Evolutionary conservation across 2,329 filamentous ascomycete species (phyloP), one percentile per base, ranked within the genome.

Genomic region (Coniochaeta sp.): DNA sequence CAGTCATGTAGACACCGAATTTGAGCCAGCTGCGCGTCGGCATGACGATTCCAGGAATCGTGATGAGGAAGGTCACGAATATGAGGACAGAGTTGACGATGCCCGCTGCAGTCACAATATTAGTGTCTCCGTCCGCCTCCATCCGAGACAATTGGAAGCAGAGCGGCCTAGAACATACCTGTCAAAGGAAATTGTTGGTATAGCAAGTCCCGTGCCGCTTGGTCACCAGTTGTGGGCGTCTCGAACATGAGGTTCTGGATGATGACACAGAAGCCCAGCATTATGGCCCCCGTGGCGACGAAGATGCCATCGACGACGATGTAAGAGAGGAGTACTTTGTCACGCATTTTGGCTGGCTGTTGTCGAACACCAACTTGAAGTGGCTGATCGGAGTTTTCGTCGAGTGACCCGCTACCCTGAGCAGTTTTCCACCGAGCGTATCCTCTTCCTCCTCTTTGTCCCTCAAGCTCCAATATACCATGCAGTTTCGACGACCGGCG

Each of bases 31-130:
- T 79, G 64, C 89, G 82, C 57, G 80, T 84, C 6, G 85, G 84
- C 62, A 89, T 83, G 63, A 88, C 79, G 60, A 93, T 76, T n/a
- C 84, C 89, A 3, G 89, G 89, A 17, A 95, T 74, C 7, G 88
- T 89, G 62, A 87, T 71, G 60, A 87, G 67, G 73, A 91, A 91
- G 26, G 87, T 86, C 67, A 85, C 69, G 72, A 93, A 86, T 70
- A 92, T 83, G 68, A 93, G 78, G 67, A 87, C 79, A 63, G 87
- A 83, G 72, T 93, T 93, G 69, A 81, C 86, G 64, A 93, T 85
- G 62, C 86, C 88, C 58, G 86, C 89, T 83, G 63, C 58, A 43
- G n/a, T 56, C 22, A 12, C 17, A 24, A 3, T 55, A 28, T 56
- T 56, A 56, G 54, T 17, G 3, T 31, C n/a, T 34, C 52, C 26